Conservation (phyloP, 305 asterid genomes). For the Withania somnifera region DNA sequence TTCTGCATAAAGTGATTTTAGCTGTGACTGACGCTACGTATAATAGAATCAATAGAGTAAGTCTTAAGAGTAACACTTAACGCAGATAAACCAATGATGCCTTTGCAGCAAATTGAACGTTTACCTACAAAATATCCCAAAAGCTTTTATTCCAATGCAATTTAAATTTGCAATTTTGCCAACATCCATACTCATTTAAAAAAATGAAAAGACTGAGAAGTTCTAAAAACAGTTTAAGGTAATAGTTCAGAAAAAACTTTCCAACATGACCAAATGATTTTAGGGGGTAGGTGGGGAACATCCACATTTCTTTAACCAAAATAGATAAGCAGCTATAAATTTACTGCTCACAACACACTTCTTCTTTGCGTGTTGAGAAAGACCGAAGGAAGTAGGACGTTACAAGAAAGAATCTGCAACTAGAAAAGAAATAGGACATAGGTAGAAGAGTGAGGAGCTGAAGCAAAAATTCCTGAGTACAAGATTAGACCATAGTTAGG, state of each 20-base stretch:
- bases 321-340: neutral
- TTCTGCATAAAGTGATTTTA: conserved; percentile 85
- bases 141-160: neutral
- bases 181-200: neutral
- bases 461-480: too few species aligned
- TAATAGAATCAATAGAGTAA: conserved; percentile 9
- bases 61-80: conserved; percentile 1
- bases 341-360: neutral
- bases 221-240: neutral
- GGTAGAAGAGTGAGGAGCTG: too few species aligned
- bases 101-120: neutral
- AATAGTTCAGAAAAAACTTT: neutral
- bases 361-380: neutral
- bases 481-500: too few species aligned
- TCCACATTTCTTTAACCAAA: neutral
- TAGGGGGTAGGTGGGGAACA: neutral
- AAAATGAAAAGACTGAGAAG: neutral
- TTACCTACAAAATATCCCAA: neutral
- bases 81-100: neutral
- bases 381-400: neutral
- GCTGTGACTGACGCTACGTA: conserved; percentile 95
- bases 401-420: neutral
- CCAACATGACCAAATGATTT: neutral
- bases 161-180: neutral
- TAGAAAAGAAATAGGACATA: neutral